These are phyloP conservation scores for Ehretia macrophylla DNA, from an alignment of 257 asterid species.

Conservation along the genomic window DNA sequence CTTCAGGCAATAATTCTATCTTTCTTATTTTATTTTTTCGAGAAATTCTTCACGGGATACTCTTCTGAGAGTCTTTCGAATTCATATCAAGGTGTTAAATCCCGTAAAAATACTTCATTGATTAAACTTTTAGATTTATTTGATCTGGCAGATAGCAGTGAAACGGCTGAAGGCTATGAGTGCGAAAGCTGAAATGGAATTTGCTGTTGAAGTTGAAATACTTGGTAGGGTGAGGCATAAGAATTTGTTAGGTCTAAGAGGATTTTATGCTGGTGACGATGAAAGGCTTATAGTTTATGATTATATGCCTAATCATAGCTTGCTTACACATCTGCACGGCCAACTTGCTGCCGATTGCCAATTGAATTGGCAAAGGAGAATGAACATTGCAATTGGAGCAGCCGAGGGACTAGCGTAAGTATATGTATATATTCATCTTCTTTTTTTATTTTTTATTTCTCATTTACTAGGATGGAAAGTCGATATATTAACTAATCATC, in stretches of 20 bases:
- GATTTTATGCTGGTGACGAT: slow-evolving; percentile 72
- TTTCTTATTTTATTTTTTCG: background rate
- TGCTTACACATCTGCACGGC: slow-evolving; percentile 71
- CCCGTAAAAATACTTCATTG: background rate
- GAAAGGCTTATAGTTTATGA: slow-evolving; percentile 78
- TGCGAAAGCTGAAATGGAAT: slow-evolving; percentile 84
- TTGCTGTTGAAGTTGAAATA: slow-evolving; percentile 73
- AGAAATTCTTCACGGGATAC: background rate
- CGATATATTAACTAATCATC: no score
- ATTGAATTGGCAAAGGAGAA: slow-evolving; percentile 59
- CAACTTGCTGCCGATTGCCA: slow-evolving; percentile 52
- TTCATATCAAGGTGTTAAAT: no score
- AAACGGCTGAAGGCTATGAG: slow-evolving; percentile 71
- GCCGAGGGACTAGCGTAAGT: slow-evolving; percentile 67
- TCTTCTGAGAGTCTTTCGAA: background rate
- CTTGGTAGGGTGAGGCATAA: slow-evolving; percentile 78
- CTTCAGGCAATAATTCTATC: slow-evolving; percentile 39
- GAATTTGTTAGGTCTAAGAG: slow-evolving; percentile 66
- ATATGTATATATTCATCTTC: background rate
- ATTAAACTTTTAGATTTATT: background rate
- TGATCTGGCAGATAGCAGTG: slow-evolving; percentile 52
- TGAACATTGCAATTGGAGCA: slow-evolving; percentile 52
- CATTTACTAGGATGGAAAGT: no score
- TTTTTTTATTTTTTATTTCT: background rate
- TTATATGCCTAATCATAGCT: slow-evolving; percentile 80